Evolutionary conservation across 805 yeast species (phyloP).

Genomic region (Myxozyma vanderwaltii): DNA sequence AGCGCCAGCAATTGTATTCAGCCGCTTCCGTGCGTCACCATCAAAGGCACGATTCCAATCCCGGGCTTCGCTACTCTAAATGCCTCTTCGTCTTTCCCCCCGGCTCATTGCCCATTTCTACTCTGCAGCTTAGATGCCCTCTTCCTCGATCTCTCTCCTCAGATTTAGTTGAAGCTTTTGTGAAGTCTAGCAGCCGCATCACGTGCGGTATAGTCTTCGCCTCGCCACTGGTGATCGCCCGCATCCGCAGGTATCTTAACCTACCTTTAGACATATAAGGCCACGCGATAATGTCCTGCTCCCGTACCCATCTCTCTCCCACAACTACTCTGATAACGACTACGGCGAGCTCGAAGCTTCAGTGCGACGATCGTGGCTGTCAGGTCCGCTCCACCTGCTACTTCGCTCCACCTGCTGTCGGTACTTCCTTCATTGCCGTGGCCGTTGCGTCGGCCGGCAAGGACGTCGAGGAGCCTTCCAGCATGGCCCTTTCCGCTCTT

Average conservation of each 20-base stretch:
- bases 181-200: not conserved
- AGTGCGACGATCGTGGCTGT: conserved; percentile 18
- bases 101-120: too few species aligned
- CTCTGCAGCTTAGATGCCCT: too few species aligned
- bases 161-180: not conserved
- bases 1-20: too few species aligned
- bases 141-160: not conserved
- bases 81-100: too few species aligned
- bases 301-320: conserved; percentile 16
- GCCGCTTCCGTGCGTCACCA: too few species aligned
- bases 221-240: conserved; percentile 13
- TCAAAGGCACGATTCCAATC: too few species aligned
- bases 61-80: too few species aligned
- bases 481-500: conserved; percentile 4
- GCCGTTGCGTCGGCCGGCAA: conserved; percentile 3
- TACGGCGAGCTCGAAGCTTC: conserved; percentile 19
- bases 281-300: conserved; percentile 9
- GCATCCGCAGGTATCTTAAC: not conserved
- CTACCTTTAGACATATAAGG: not conserved
- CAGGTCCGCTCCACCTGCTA: conserved; percentile 8
- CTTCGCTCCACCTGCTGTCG: conserved; percentile 15
- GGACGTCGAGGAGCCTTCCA: conserved; percentile 2
- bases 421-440: conserved; percentile 11
- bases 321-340: conserved; percentile 16
- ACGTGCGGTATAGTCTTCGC: conserved; percentile 3